Evolutionary conservation across 208 protist genomes (phyloP).

Genomic region (Acanthamoeba sp.): DNA sequence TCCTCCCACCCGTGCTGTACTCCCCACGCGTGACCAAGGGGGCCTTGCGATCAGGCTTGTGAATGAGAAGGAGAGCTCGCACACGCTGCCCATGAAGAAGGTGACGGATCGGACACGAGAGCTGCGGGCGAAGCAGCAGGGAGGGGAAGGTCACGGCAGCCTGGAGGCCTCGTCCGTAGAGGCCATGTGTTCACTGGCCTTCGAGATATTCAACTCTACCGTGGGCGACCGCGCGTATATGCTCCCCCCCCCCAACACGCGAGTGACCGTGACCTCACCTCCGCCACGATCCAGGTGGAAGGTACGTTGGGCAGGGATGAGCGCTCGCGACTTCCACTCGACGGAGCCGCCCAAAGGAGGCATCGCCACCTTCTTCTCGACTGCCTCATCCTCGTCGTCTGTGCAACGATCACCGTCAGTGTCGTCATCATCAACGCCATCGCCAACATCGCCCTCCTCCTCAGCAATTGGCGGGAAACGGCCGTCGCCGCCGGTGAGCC

Average conservation of each 20-base stretch:
- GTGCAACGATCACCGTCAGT: neutral
- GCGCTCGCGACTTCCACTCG: neutral
- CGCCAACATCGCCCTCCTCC: neutral
- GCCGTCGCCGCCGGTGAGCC: neutral
- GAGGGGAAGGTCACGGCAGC: neutral
- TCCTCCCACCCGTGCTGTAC: too few relatives aligned
- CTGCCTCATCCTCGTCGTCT: neutral
- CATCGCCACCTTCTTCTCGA: neutral
- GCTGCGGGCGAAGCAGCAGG: neutral
- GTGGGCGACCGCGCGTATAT: slow-evolving; percentile 34
- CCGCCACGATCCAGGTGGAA: neutral
- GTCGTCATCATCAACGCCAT: neutral
- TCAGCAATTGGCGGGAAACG: neutral
- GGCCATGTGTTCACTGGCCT: neutral
- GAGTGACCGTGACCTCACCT: too few relatives aligned
- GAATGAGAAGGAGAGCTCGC: slow-evolving; percentile 34
- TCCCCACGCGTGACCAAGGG: too few relatives aligned
- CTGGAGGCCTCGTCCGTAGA: neutral
- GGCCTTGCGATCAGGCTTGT: neutral
- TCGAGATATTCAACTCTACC: neutral
- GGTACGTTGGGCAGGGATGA: slow-evolving; percentile 42
- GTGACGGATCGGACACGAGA: neutral
- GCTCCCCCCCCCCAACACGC: neutral
- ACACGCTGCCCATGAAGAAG: slow-evolving; percentile 7
- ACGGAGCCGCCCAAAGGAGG: neutral